These are phyloP conservation scores for Lepraria neglecta DNA, from an alignment of 495 filamentous ascomycete species.

Conservation along the genomic window DNA sequence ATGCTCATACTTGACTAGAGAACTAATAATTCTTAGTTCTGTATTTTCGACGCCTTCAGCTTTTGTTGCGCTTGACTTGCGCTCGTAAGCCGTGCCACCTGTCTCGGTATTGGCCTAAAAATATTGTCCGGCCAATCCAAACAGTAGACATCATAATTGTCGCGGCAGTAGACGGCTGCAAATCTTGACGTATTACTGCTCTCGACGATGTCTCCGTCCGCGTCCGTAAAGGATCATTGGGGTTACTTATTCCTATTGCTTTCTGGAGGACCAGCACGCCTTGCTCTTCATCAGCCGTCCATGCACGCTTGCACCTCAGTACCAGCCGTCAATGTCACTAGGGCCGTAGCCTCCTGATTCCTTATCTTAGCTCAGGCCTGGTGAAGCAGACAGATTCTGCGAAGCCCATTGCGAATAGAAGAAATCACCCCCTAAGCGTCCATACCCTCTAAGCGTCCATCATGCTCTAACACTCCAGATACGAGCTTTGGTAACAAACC, in stretches of 20 bases:
- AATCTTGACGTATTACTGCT: neutral
- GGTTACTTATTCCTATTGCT: too few relatives aligned
- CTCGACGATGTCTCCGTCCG: neutral
- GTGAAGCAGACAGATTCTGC: too few relatives aligned
- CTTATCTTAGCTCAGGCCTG: too few relatives aligned
- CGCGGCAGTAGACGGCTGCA: neutral
- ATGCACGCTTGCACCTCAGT: too few relatives aligned
- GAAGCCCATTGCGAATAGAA: too few relatives aligned
- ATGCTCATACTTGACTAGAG: neutral
- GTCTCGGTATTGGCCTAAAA: neutral
- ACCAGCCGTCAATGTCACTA: too few relatives aligned
- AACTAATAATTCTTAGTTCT: neutral
- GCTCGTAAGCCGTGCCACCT: neutral
- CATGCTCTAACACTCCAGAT: neutral
- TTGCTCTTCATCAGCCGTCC: too few relatives aligned
- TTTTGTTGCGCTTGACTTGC: constrained; percentile 1
- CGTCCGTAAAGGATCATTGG: too few relatives aligned
- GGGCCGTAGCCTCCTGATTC: too few relatives aligned
- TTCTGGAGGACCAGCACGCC: too few relatives aligned
- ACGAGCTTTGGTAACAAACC: neutral
- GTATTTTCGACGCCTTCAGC: neutral
- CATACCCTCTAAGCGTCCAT: neutral
- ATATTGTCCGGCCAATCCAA: neutral
- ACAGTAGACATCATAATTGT: neutral
- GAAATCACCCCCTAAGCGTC: too few relatives aligned